Evolutionary conservation across 2,329 filamentous ascomycete genomes (phyloP).

Genomic region (Emmonsiellopsis sp.): DNA sequence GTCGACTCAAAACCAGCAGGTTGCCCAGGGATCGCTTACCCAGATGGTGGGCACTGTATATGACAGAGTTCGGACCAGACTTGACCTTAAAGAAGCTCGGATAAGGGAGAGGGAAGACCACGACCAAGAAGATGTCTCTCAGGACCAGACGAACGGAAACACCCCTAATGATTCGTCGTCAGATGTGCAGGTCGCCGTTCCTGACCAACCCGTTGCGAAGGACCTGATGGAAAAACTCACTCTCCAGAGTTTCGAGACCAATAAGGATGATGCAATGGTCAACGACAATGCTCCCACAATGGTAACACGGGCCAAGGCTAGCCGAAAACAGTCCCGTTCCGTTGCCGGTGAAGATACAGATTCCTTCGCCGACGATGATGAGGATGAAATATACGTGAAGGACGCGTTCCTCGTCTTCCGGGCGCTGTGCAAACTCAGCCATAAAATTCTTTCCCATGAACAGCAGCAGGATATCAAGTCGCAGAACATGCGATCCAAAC

Average conservation of each 20-base stretch:
- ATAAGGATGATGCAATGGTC: constrained; percentile 58
- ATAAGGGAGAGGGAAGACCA: constrained; percentile 35
- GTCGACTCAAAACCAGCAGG: constrained; percentile 88
- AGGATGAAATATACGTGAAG: constrained; percentile 94
- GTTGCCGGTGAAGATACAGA: constrained; percentile 32
- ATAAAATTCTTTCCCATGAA: constrained; percentile 79
- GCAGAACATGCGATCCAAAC: constrained; percentile 93
- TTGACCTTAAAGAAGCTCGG: constrained; percentile 79
- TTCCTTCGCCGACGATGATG: constrained; percentile 48
- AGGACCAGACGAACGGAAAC: constrained; percentile 28
- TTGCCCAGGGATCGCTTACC: constrained; percentile 90
- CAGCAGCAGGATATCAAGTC: constrained; percentile 88
- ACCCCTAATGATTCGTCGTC: constrained; percentile 39
- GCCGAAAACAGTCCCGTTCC: constrained; percentile 37
- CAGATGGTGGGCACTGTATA: constrained; percentile 99
- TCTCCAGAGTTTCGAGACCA: constrained; percentile 59
- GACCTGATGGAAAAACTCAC: constrained; percentile 52
- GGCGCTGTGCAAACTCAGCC: constrained; percentile 95
- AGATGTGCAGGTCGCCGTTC: constrained; percentile 25
- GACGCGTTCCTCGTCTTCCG: constrained; percentile 96
- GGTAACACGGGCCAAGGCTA: constrained; percentile 50
- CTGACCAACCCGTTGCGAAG: constrained; percentile 43
- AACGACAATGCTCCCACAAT: constrained; percentile 60
- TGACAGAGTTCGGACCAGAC: constrained; percentile 76
- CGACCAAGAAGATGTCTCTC: constrained; percentile 23